phyloP scores from a whole-genome alignment of 371 early-diverging fungal genomes.

The Blakeslea trispora region DNA sequence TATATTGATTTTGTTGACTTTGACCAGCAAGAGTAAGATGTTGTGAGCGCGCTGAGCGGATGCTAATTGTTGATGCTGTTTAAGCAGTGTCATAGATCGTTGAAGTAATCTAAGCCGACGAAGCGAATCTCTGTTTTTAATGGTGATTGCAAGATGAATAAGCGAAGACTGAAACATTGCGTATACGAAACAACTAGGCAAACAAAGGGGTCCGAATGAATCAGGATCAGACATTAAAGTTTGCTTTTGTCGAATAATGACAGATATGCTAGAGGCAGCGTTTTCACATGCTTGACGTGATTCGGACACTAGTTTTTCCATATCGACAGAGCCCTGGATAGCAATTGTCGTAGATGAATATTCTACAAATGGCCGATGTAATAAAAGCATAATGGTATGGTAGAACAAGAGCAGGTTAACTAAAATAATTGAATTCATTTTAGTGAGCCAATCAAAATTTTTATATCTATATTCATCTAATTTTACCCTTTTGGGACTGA shows the following conservation, averaged over 20 bases:
- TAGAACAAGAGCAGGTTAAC: conserved; percentile 56
- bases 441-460: conserved; percentile 7
- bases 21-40: conserved; percentile 36
- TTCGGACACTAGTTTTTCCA: conserved; percentile 34
- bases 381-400: conserved; percentile 50
- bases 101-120: conserved; percentile 20
- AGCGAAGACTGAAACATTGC: conserved; percentile 49
- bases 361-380: conserved; percentile 59
- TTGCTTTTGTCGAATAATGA: conserved; percentile 31
- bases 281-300: conserved; percentile 36
- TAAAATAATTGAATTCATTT: conserved; percentile 12
- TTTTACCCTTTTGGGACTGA: conserved; percentile 41
- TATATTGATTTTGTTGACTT: conserved; percentile 30
- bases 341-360: conserved; percentile 13
- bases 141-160: conserved; percentile 33
- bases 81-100: conserved; percentile 26
- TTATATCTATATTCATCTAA: conserved; percentile 19
- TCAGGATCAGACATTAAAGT: conserved; percentile 25
- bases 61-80: conserved; percentile 28
- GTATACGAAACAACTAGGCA: conserved; percentile 52
- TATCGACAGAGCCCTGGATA: conserved; percentile 11
- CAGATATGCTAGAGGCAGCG: conserved; percentile 33
- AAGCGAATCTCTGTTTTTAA: conserved; percentile 29
- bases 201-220: conserved; percentile 32
- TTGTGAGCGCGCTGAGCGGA: conserved; percentile 39